Percentiles rank a stretch among this genome's conserved stretches.
These are phyloP conservation scores for Purshia tridentata DNA, from an alignment of 306 rosid species.

Conservation along the genomic window DNA sequence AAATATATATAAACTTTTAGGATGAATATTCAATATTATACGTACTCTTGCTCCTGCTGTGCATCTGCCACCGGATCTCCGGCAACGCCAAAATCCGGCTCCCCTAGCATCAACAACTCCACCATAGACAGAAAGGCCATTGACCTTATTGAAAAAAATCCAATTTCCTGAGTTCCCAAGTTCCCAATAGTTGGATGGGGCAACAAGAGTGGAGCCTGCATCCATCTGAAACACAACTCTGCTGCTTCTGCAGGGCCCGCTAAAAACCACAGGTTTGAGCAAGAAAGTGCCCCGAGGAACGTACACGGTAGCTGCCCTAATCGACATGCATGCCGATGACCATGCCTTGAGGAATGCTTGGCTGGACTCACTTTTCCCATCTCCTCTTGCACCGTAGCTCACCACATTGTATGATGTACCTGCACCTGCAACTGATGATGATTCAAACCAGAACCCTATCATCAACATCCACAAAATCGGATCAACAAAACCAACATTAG, in stretches of 20 bases:
- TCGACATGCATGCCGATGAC: slow-evolving; percentile 14
- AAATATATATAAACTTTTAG: too few relatives aligned
- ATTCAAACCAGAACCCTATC: not conserved
- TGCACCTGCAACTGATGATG: not conserved
- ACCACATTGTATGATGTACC: slow-evolving; percentile 27
- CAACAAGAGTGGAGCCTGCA: slow-evolving; percentile 23
- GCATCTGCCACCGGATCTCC: slow-evolving; percentile 16
- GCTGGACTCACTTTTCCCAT: slow-evolving; percentile 23
- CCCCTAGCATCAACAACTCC: slow-evolving; percentile 20
- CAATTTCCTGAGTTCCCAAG: slow-evolving; percentile 23
- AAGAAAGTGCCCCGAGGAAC: slow-evolving; percentile 29
- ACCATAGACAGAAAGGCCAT: slow-evolving; percentile 14
- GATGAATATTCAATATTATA: too few relatives aligned
- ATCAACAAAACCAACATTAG: too few relatives aligned
- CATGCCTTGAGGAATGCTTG: slow-evolving; percentile 30
- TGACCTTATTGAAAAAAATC: slow-evolving; percentile 26
- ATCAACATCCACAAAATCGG: not conserved
- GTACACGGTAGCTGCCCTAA: slow-evolving; percentile 15
- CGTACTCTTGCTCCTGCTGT: slow-evolving; percentile 25
- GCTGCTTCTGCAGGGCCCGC: slow-evolving; percentile 28
- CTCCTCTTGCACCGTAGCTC: slow-evolving; percentile 29
- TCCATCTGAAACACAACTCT: slow-evolving; percentile 23
- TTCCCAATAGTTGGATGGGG: slow-evolving; percentile 33
- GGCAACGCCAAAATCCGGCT: slow-evolving; percentile 20
- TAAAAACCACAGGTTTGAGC: slow-evolving; percentile 8